A percentile compares a stretch with the other conserved stretches of the same genome.
These are phyloP conservation scores for Triglochin maritima DNA, from an alignment of 106 monocot genomes.

Conservation along the genomic window DNA sequence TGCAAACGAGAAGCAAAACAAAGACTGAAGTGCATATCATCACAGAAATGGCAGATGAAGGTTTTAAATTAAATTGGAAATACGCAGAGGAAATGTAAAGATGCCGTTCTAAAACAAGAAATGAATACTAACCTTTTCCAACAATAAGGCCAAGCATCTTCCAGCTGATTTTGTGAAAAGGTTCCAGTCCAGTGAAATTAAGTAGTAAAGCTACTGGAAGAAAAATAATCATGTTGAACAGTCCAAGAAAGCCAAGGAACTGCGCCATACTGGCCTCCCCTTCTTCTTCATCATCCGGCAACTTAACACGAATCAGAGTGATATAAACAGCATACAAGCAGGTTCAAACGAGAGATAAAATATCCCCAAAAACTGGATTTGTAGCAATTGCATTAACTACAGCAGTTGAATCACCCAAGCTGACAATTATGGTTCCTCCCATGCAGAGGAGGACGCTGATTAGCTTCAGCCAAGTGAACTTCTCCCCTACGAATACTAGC, in stretches of 20 bases:
- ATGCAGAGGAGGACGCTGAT: conserved; percentile 84
- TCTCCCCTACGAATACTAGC: conserved; percentile 65
- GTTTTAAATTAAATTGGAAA: no score
- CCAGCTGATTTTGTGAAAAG: conserved; percentile 62
- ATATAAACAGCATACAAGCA: conserved; percentile 88
- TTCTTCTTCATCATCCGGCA: conserved; percentile 69
- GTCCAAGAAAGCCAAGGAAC: conserved; percentile 82
- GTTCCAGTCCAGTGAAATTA: conserved; percentile 61
- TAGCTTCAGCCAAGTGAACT: conserved; percentile 83
- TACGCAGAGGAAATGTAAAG: neutral
- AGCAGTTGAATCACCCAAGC: conserved; percentile 50
- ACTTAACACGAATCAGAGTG: conserved; percentile 65
- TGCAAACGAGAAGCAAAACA: no score
- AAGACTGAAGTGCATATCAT: no score
- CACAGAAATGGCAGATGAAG: no score
- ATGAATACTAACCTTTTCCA: conserved; percentile 56
- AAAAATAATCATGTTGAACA: conserved; percentile 75
- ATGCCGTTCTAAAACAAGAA: neutral
- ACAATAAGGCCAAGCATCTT: conserved; percentile 69
- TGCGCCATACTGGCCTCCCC: conserved; percentile 77
- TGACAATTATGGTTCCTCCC: conserved; percentile 85
- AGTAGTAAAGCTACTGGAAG: conserved; percentile 59
- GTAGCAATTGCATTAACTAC: conserved; percentile 44
- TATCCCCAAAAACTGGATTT: conserved; percentile 71
- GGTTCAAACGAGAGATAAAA: conserved; percentile 60